Evolutionary conservation across 768 basidiomycete species (phyloP).

Genomic region (Mycena alexandri): DNA sequence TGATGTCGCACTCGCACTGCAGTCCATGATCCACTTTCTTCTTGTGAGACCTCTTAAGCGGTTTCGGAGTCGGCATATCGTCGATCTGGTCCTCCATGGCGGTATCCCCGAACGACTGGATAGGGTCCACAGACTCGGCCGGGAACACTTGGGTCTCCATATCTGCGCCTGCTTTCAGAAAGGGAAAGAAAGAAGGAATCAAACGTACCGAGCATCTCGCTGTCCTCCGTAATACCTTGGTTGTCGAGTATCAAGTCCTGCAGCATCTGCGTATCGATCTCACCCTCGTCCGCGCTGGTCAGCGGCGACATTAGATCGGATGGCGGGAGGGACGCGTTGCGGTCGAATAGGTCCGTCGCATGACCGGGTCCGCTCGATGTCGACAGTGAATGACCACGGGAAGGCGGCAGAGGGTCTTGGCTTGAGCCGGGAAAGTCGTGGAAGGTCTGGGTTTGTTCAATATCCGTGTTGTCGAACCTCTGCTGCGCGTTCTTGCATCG

Average conservation of each 20-base stretch:
- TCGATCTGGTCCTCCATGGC: conserved; percentile 34
- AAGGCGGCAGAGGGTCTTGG: conserved; percentile 43
- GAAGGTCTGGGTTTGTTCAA: conserved; percentile 68
- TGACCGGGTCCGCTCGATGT: conserved; percentile 14
- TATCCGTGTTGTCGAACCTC: conserved; percentile 41
- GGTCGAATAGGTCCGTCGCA: conserved; percentile 29
- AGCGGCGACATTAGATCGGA: conserved; percentile 37
- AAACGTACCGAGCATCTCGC: conserved; percentile 62
- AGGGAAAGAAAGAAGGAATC: not conserved
- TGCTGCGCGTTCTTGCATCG: conserved; percentile 27
- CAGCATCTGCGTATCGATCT: conserved; percentile 45
- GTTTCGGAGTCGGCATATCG: conserved; percentile 35
- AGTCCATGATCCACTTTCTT: conserved; percentile 54
- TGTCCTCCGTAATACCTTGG: conserved; percentile 45
- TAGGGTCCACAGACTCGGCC: conserved; percentile 46
- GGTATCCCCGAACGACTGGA: conserved; percentile 54
- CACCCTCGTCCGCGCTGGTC: conserved; percentile 35
- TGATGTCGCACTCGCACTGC: conserved; percentile 79
- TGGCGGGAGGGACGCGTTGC: conserved; percentile 34
- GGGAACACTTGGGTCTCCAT: conserved; percentile 55
- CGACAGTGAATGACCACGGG: conserved; percentile 30
- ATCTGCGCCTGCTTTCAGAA: conserved; percentile 44
- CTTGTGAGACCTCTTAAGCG: conserved; percentile 28
- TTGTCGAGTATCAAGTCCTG: conserved; percentile 44
- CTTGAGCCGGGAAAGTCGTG: conserved; percentile 35